Evolutionary conservation across 2,329 filamentous ascomycete genomes (phyloP), one percentile per base, ranked within the genome.

Genomic region (Hymenoscyphus repandus): DNA sequence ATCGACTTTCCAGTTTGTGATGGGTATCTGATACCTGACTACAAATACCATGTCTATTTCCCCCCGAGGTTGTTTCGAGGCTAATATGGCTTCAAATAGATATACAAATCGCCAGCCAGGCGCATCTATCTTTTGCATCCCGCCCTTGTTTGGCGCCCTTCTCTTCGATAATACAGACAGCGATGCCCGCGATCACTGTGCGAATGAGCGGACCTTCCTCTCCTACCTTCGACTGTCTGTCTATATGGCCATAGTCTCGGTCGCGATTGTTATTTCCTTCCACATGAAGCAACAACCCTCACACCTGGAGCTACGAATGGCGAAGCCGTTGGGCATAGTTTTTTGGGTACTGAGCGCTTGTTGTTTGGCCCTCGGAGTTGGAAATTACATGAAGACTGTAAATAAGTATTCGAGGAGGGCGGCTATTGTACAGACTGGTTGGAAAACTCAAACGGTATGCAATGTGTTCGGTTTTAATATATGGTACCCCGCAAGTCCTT

Each of bases 251-350:
- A 76, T 99, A 46, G 90, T 97, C 7, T 82, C 88, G 27, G 80
- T 95, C 31, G 92, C 93, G 45, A 96, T 99, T 59, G 83, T 95
- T 9, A 77, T 96, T 45, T 95, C 89, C 12, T 99, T 99, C 68
- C 92, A 99, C 65, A 77, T 99, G 45, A 91, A 90, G 64, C 74
- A 75, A 15, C 71, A 83, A 61, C 88, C 93, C 0, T 80, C 82
- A 0, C 64, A 72, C 0, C 68, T 89, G 12, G 93, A 99, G 72
- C 74, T 81, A 53, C 80, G 79, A 39, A 83, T 96, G 69, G 86
- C 93, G 0, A 76, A 86, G 54, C 93, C 93, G 0, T 79, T 99
- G 1, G 93, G 93, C 0, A 76, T 90, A 41, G 72, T 96, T 20
- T 99, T 99, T 70, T 97, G 91, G 91, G 58, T 82, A 0, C 75